phyloP scores from a whole-genome alignment of 2,329 filamentous ascomycete species.

The Rhytidhysteron rufulum region DNA sequence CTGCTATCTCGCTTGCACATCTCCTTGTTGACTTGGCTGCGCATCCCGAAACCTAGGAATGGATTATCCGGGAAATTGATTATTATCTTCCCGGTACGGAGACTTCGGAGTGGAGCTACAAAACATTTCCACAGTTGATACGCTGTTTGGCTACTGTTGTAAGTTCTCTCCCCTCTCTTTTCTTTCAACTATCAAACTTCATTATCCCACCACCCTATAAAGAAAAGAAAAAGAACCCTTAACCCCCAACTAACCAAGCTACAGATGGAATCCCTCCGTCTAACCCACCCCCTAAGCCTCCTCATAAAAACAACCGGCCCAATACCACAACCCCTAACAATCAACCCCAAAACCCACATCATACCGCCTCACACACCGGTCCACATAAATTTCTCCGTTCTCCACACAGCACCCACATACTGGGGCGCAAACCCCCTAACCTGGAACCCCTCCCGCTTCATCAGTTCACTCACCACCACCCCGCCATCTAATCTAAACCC shows the following conservation, averaged over 20 bases:
- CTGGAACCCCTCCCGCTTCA: conserved; percentile 5
- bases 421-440: conserved; percentile 1
- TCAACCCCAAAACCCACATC: not conserved
- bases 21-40: conserved; percentile 44
- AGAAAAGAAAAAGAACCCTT: no score
- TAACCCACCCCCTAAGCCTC: conserved; percentile 9
- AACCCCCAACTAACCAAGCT: not conserved
- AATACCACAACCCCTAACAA: conserved; percentile 4
- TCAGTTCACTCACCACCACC: not conserved
- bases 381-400: not conserved
- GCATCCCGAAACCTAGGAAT: conserved; percentile 44
- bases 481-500: not conserved
- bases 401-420: conserved; percentile 1
- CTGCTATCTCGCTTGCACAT: conserved; percentile 43
- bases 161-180: conserved; percentile 2
- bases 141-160: conserved; percentile 47
- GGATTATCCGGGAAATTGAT: conserved; percentile 41
- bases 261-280: conserved; percentile 11
- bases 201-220: no score
- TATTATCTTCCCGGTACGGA: conserved; percentile 8
- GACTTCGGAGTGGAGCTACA: conserved; percentile 30
- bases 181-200: not conserved
- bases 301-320: conserved; percentile 7
- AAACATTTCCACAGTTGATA: conserved; percentile 40
- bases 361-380: not conserved